Evolutionary conservation across 768 basidiomycete genomes (phyloP), one percentile per base, ranked within the genome.

Genomic region (Tephrocybe rancida): DNA sequence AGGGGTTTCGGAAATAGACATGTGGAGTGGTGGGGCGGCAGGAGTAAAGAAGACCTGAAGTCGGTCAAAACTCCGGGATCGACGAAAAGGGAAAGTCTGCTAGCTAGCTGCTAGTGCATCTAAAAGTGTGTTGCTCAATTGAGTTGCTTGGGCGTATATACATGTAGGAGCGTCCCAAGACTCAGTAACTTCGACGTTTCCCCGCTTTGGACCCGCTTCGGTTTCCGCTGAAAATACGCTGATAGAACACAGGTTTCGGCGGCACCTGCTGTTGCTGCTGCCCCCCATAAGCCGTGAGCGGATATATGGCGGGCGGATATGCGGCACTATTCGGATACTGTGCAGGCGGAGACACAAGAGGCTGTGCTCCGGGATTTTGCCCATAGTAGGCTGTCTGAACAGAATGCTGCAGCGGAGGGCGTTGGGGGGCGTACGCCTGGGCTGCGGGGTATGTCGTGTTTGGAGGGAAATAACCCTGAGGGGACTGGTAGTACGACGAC

Each of bases 241-340:
- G 57, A 44, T 54, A 47, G 27, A 54, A 47, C 13, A 52, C 54
- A 1, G 57, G 55, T 13, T 30, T 48, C 22, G 30, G 52, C 5
- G 42, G 34, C 1, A 27, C 0, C 46, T 50, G 57, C 25, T 50
- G 56, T 14, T 21, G 22, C 29, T 27, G 47, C 35, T 19, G 38
- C 50, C 24, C 32, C 2, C 13, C 29, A 19, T 57, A 60, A 10
- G 46, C 3, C 32, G 48, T 45, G n/a, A 50, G 25, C 7, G 57
- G 52, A 34, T 59, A 54, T 27, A 49, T 46, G 0, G 48, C 19
- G 1, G 54, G 54, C 14, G 56, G 53, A n/a, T 55, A 54, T 9
- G 26, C 50, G 13, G 50, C 42, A 3, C 18, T 35, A 16, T 57
- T 52, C 27, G 54, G 44, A 45, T 57, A 48, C 16, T 55, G 51